Percentiles rank a stretch among this genome's conserved stretches.
Conservation (phyloP, 768 basidiomycete species). For the Boletus bicolor region DNA sequence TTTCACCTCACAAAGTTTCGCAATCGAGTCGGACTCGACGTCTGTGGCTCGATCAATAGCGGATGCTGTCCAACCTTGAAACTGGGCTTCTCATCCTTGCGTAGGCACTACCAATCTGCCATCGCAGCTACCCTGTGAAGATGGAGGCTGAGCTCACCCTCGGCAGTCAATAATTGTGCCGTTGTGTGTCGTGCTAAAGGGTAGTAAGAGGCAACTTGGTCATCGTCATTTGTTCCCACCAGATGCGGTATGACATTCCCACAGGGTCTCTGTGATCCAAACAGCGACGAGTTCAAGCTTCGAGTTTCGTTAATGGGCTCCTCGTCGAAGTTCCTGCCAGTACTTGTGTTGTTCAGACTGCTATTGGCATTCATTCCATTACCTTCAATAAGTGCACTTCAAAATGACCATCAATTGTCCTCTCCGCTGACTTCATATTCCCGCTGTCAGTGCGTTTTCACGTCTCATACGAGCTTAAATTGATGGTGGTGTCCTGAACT, state of each 20-base stretch:
- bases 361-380: slow-evolving; percentile 51
- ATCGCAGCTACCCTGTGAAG: too few species aligned
- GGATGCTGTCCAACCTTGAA: not conserved
- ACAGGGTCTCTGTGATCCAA: not conserved
- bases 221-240: too few species aligned
- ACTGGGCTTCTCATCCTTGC: not conserved
- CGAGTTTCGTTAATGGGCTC: slow-evolving; percentile 8
- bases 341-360: slow-evolving; percentile 47
- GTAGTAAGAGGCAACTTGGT: not conserved
- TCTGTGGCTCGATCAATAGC: not conserved
- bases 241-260: not conserved
- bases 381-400: slow-evolving; percentile 42
- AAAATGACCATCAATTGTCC: slow-evolving; percentile 71
- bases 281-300: not conserved
- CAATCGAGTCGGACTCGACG: not conserved
- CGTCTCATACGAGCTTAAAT: not conserved
- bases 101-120: not conserved
- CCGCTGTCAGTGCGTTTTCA: slow-evolving; percentile 52
- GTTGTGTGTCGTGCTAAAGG: not conserved
- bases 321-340: slow-evolving; percentile 29
- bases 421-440: slow-evolving; percentile 80
- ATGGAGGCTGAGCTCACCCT: not conserved
- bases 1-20: slow-evolving; percentile 3
- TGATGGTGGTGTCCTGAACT: slow-evolving; percentile 9
- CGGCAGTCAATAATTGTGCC: not conserved